Conservation (phyloP, 2,329 filamentous ascomycete species). For the Fusarium illudens region DNA sequence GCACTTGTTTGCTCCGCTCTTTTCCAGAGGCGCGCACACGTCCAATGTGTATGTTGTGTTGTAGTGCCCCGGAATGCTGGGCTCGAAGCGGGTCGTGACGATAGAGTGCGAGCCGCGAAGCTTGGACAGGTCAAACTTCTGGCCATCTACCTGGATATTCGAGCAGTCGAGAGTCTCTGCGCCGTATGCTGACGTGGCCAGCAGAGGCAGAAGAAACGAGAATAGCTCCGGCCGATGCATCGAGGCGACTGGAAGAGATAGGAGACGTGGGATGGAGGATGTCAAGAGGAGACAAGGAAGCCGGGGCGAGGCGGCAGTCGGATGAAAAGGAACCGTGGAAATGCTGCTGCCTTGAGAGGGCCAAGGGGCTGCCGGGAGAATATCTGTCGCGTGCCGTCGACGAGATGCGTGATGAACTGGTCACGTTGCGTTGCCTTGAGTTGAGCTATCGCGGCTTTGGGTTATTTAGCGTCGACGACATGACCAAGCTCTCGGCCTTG, state of each 20-base stretch:
- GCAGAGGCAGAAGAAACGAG: constrained; percentile 49
- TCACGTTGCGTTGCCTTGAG: constrained; percentile 38
- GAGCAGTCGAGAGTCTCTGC: constrained; percentile 68
- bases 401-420: constrained; percentile 37
- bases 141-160: constrained; percentile 65
- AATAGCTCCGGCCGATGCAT: constrained; percentile 54
- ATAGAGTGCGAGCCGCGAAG: constrained; percentile 75
- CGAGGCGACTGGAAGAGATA: constrained; percentile 25
- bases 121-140: constrained; percentile 69
- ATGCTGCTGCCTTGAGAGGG: neutral
- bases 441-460: constrained; percentile 39
- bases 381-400: constrained; percentile 17
- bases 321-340: constrained; percentile 12
- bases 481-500: constrained; percentile 41
- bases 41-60: constrained; percentile 88
- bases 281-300: constrained; percentile 1
- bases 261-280: constrained; percentile 1
- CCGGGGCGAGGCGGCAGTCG: constrained; percentile 1
- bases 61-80: constrained; percentile 57
- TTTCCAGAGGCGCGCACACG: constrained; percentile 74
- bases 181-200: constrained; percentile 49
- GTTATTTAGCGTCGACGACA: constrained; percentile 26
- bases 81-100: constrained; percentile 64
- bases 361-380: neutral
- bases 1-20: constrained; percentile 70